A percentile compares a stretch with the other conserved stretches of the same genome.
Conservation (phyloP, 352 stramenopile species). For the Elongisporangium anandrum region DNA sequence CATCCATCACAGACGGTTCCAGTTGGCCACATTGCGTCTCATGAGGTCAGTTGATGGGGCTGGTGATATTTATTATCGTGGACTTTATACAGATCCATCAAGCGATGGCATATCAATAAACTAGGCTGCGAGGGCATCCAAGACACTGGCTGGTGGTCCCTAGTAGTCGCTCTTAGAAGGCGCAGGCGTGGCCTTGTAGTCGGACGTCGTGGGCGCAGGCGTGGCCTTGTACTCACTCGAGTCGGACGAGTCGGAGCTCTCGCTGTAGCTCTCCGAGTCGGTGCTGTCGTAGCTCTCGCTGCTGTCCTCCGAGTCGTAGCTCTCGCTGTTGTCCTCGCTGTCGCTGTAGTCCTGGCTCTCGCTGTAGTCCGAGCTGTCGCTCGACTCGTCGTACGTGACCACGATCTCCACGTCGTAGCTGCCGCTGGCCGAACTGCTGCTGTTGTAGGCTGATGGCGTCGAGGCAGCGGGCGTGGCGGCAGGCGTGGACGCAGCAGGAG, state of each 20-base stretch:
- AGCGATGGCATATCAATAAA: too few relatives aligned
- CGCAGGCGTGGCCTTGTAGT: background rate
- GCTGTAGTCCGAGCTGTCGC: background rate
- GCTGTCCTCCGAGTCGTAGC: background rate
- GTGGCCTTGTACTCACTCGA: background rate
- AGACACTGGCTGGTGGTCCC: too few relatives aligned
- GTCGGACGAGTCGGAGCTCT: background rate
- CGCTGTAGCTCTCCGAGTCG: background rate
- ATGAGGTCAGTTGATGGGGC: too few relatives aligned
- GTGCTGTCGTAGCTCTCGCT: background rate
- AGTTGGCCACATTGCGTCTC: too few relatives aligned
- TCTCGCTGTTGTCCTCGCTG: background rate
- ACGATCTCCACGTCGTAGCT: background rate
- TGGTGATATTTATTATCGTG: background rate
- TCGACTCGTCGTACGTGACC: background rate
- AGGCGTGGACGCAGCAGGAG: background rate
- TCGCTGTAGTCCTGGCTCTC: background rate
- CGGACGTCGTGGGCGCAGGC: background rate
- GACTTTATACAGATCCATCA: background rate
- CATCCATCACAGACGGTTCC: background rate
- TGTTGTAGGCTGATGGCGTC: background rate
- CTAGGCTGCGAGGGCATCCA: too few relatives aligned
- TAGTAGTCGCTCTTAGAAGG: background rate
- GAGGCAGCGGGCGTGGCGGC: background rate
- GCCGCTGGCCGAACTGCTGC: background rate